Base-by-base conservation (phyloP, 805 yeast genomes). In the Vanderwaltozyma tropicalis region DNA sequence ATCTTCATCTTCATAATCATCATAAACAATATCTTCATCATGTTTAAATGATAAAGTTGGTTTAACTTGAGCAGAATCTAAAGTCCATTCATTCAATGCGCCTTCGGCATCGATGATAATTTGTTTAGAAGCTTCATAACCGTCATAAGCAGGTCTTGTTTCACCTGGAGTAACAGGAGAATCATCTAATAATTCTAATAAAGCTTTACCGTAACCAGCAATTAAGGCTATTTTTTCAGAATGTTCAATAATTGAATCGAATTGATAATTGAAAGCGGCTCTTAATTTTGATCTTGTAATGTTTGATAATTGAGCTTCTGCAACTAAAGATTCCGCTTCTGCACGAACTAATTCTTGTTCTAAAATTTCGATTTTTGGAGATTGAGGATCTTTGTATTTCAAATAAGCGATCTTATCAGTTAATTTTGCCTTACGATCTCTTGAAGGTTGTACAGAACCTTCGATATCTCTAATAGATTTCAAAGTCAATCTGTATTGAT, bases 291-390 rank as follows among this genome's bases (percentile, higher is more conserved):
- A 87, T 67, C 95, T 73, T 48, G 95, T 83, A 57, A 83, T 83
- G 64, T 84, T 84, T 28, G 89, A 80, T 52, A 85, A 71, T 68
- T 85, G 95, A 22, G 94, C 94, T 67, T 84, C 94, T 35, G 94
- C 95, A 51, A 85, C 94, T 47, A 84, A 69, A 37, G 87, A 79
- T 66, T 85, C 94, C 39, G 94, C 94, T 66, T 85, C 94, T 28
- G 92, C 92, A 65, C 95, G 74, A 41, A 85, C 94, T 58, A 84
- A 70, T 64, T 84, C 94, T 63, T 85, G 94, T 68, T 85, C 94
- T 59, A 85, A 69, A 40, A 83, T 77, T 39, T 76, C 72, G 47
- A 84, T 78, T 69, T 80, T 82, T 49, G 71, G 86, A 30, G 87
- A 78, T 63, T 78, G 79, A 40, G 94, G 89, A 64, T 80, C 87